These are phyloP conservation scores for Iris macrosiphon DNA, from an alignment of 106 monocot genomes.

Conservation along the genomic window DNA sequence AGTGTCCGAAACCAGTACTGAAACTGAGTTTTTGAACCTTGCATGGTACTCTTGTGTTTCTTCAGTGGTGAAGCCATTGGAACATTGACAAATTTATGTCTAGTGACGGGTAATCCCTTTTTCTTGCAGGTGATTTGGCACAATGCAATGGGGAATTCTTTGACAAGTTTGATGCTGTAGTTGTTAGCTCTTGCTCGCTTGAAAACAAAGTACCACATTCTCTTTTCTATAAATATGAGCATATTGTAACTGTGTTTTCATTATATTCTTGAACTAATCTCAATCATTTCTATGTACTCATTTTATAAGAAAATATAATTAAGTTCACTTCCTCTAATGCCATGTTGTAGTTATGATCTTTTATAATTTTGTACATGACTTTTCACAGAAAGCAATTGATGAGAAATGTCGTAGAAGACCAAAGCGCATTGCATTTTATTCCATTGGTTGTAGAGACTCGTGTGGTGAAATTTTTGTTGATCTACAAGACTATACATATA, in stretches of 20 bases:
- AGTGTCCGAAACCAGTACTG: too few relatives aligned
- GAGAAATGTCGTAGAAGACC: conserved; percentile 63
- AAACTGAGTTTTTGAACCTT: too few relatives aligned
- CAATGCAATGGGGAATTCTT: conserved; percentile 63
- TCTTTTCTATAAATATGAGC: too few relatives aligned
- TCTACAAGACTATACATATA: conserved; percentile 64
- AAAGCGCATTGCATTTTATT: conserved; percentile 67
- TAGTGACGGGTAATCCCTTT: too few relatives aligned
- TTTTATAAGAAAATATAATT: not conserved
- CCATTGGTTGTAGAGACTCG: conserved; percentile 78
- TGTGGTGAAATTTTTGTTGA: conserved; percentile 96
- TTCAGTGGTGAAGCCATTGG: too few relatives aligned
- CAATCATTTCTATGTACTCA: too few relatives aligned
- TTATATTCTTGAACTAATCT: too few relatives aligned
- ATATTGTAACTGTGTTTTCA: too few relatives aligned
- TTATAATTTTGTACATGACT: not conserved
- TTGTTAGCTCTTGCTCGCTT: conserved; percentile 46
- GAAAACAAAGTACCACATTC: conserved; percentile 38
- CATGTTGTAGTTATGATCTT: too few relatives aligned
- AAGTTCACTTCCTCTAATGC: not conserved
- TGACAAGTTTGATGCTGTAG: conserved; percentile 79
- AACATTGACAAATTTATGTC: too few relatives aligned
- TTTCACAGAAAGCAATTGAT: conserved; percentile 55
- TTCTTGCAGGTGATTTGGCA: conserved; percentile 54
- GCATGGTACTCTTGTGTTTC: too few relatives aligned